Percentiles rank a stretch among this genome's conserved stretches.
phyloP scores from a whole-genome alignment of 2,329 filamentous ascomycete species.

The Coniochaeta sp. region DNA sequence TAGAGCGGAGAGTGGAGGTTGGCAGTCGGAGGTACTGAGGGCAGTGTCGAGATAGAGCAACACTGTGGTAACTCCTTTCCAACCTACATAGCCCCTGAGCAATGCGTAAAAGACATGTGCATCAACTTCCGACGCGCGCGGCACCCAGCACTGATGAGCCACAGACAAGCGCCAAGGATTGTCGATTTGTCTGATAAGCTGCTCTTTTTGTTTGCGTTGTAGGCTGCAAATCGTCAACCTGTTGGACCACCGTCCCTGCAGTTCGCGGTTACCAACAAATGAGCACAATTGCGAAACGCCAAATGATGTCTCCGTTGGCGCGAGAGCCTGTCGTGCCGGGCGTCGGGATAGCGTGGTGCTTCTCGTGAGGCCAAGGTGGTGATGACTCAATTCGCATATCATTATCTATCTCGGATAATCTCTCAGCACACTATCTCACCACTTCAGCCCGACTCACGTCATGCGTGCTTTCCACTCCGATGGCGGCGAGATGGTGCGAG shows the following conservation, averaged over 20 bases:
- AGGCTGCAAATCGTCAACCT: neutral
- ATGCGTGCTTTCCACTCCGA: neutral
- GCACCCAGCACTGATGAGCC: neutral
- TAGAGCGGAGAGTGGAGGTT: neutral
- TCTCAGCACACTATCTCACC: neutral
- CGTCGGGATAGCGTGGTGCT: neutral
- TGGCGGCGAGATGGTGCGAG: neutral
- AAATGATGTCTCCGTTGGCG: neutral
- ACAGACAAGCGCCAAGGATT: neutral
- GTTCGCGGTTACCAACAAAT: neutral
- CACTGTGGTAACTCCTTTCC: no score
- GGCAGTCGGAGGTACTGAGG: no score
- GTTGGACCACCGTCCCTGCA: neutral
- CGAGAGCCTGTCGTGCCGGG: neutral
- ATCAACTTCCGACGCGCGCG: neutral
- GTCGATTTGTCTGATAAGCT: neutral
- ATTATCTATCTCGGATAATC: neutral
- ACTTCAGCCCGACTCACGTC: neutral
- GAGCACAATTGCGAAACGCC: neutral
- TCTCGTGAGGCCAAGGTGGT: neutral
- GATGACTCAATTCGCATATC: neutral
- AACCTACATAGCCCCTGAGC: neutral
- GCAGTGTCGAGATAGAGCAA: no score
- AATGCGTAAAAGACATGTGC: neutral
- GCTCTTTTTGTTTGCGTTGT: neutral